phyloP scores from a whole-genome alignment of 2,329 filamentous ascomycete genomes.

The Metarhizium brunneum region DNA sequence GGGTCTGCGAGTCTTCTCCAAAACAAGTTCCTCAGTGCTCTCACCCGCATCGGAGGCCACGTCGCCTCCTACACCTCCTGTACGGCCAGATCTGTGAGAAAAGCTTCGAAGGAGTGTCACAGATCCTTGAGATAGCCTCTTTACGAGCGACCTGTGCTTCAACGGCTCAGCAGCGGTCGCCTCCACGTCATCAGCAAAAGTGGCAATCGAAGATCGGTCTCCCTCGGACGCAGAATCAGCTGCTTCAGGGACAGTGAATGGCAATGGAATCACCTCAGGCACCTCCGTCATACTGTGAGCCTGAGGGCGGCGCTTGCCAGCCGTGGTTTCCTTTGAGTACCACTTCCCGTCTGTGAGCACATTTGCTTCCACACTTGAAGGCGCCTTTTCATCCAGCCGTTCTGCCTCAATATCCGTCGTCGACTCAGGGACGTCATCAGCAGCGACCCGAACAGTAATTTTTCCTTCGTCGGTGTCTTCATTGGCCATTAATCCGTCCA shows the following conservation, averaged over 20 bases:
- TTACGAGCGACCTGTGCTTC: constrained; percentile 28
- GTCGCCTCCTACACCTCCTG: constrained; percentile 1
- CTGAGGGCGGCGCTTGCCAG: constrained; percentile 9
- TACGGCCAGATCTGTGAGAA: constrained; percentile 24
- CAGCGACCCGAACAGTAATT: constrained; percentile 44
- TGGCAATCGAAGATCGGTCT: constrained; percentile 58
- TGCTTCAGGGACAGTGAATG: constrained; percentile 49
- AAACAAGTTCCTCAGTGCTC: constrained; percentile 38
- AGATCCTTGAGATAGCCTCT: constrained; percentile 40
- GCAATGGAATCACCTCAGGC: constrained; percentile 51
- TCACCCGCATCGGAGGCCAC: constrained; percentile 17
- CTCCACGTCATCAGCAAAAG: constrained; percentile 55
- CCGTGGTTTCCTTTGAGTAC: constrained; percentile 12
- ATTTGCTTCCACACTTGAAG: constrained; percentile 10
- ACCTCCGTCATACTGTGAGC: constrained; percentile 23
- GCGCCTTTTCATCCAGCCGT: constrained; percentile 19
- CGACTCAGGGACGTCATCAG: constrained; percentile 33
- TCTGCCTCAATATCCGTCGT: constrained; percentile 14
- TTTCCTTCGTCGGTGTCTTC: constrained; percentile 32
- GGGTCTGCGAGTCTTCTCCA: constrained; percentile 19
- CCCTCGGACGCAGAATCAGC: constrained; percentile 31
- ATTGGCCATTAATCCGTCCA: constrained; percentile 31
- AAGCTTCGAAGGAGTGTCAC: constrained; percentile 33
- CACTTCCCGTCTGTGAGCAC: constrained; percentile 11
- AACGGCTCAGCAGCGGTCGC: constrained; percentile 18